Evolutionary conservation across 139 green algal genomes (phyloP), one percentile per base, ranked within the genome.

Genomic region (Picochlorum sp.): DNA sequence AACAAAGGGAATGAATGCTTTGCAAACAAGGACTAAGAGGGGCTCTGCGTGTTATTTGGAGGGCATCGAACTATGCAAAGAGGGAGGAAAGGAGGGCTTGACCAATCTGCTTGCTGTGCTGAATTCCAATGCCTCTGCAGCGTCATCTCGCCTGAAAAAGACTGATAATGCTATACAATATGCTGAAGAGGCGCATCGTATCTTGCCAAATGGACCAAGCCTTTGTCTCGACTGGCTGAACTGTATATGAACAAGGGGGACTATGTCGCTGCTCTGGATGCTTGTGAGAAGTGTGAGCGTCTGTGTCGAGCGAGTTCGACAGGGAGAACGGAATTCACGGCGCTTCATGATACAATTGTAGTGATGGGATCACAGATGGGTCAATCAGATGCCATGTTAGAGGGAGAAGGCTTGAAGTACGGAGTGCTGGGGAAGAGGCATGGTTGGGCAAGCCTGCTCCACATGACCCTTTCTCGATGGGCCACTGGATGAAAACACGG

Each of bases 401-500:
- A 47, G 83, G 83, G 2, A 45, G 57, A 8, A 32, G 65, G 51
- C 76, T 87, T 13, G 65, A 87, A 61, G 81, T 87, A 24, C 56
- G 81, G 10, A 63, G 38, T 28, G 83, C 83, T 7, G 83, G 83
- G 4, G 67, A 85, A 18, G 83, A 90, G 14, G 83, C 83, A 2
- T 90, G 83, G 83, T 64, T 88, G 21, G 67, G 80, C 2, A 15
- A 63, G 4, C 44, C 68, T 3, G 81, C 80, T 1, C 81, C 81
- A 4, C 57, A 79, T 16, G 71, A 78, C 16, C 70, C 73, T 6
- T 52, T 61, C 65, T 86, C 32, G 81, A 86, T 55, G 69, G 73
- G 2, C 67, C 58, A 7, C 41, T 56, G 14, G 45, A 63, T 21
- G 56, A 63, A 16, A 58, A 62, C 34, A 58, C 21, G 2, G 10